phyloP scores from a whole-genome alignment of 805 yeast genomes.

The Myxozyma vanderwaltii region DNA sequence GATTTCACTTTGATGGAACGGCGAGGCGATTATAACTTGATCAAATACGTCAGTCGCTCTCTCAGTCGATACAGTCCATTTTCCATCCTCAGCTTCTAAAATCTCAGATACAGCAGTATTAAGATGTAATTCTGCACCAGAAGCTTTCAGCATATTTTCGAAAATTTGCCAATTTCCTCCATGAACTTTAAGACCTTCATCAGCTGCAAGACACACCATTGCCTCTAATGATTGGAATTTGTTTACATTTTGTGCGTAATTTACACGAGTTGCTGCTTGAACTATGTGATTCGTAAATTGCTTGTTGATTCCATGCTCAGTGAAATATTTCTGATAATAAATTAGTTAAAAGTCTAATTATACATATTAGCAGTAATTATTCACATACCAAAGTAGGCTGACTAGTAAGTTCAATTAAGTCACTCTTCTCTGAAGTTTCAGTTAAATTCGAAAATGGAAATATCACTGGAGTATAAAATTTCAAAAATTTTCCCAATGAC shows the following conservation, averaged over 20 bases:
- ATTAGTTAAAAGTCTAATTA: neutral
- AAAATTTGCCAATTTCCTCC: conserved; percentile 54
- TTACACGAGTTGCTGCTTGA: conserved; percentile 49
- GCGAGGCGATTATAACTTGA: conserved; percentile 51
- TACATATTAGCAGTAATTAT: neutral
- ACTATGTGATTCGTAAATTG: conserved; percentile 42
- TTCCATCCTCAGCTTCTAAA: conserved; percentile 21
- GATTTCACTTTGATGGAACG: conserved; percentile 43
- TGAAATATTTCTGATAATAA: conserved; percentile 7
- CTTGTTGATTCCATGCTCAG: conserved; percentile 26
- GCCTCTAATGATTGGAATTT: conserved; percentile 51
- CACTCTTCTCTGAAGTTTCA: conserved; percentile 34
- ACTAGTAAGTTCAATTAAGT: conserved; percentile 38
- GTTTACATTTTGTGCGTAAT: conserved; percentile 48
- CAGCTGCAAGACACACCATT: conserved; percentile 47
- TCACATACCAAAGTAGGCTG: conserved; percentile 35
- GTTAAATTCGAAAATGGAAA: conserved; percentile 47
- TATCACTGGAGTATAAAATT: conserved; percentile 37
- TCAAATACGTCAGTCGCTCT: conserved; percentile 42
- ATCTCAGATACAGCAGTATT: conserved; percentile 41
- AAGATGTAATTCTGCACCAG: conserved; percentile 43
- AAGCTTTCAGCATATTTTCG: conserved; percentile 44
- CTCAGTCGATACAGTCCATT: conserved; percentile 14
- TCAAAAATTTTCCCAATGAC: conserved; percentile 41
- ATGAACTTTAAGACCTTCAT: conserved; percentile 42